These are phyloP conservation scores for Przewalskia tangutica DNA, from an alignment of 257 asterid genomes.

Conservation along the genomic window DNA sequence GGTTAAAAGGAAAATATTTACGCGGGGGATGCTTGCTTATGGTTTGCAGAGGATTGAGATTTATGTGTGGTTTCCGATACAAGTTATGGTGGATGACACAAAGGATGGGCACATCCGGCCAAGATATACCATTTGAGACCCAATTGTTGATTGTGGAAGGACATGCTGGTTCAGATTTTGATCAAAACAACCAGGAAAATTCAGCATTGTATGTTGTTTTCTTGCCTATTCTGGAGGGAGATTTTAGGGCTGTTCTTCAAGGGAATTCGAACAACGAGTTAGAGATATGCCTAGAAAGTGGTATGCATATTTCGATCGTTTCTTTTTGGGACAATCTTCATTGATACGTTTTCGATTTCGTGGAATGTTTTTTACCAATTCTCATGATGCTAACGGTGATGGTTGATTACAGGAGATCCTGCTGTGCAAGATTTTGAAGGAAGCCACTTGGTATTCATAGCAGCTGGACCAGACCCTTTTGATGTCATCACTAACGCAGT, in stretches of 20 bases:
- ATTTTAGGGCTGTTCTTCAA: conserved; percentile 89
- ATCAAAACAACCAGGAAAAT: conserved; percentile 25
- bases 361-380: neutral
- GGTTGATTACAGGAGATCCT: conserved; percentile 65
- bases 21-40: neutral
- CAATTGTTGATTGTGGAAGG: conserved; percentile 80
- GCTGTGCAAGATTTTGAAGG: conserved; percentile 78
- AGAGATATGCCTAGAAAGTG: conserved; percentile 91
- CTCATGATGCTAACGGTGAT: neutral
- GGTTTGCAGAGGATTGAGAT: conserved; percentile 64
- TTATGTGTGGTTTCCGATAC: conserved; percentile 89
- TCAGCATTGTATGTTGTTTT: conserved; percentile 51
- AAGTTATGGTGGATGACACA: conserved; percentile 99
- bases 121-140: conserved; percentile 78
- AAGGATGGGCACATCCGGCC: conserved; percentile 74
- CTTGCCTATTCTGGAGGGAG: conserved; percentile 86
- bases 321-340: neutral
- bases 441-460: conserved; percentile 66
- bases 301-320: conserved; percentile 20
- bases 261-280: conserved; percentile 67
- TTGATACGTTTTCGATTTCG: neutral
- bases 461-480: conserved; percentile 92
- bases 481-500: conserved; percentile 81
- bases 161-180: conserved; percentile 38
- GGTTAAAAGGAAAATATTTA: neutral